phyloP scores from a whole-genome alignment of 1,139 yeast genomes.

The Scheffersomyces lignicola region DNA sequence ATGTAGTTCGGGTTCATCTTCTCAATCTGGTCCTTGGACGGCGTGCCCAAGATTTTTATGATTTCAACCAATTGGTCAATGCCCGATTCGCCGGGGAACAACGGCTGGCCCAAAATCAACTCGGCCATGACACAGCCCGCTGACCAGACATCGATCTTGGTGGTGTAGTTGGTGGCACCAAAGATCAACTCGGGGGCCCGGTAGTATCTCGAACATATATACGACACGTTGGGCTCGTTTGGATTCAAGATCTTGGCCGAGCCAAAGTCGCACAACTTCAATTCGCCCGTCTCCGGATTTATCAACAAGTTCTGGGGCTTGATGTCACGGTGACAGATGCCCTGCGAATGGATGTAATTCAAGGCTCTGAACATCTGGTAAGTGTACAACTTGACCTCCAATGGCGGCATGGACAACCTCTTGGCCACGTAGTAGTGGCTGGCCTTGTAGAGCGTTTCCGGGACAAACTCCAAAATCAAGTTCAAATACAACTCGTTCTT shows the following conservation, averaged over 20 bases:
- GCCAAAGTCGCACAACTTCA: conserved; percentile 97
- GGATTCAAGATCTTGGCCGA: conserved; percentile 93
- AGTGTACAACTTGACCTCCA: conserved; percentile 87
- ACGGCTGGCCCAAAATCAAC: conserved; percentile 88
- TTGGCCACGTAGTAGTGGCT: conserved; percentile 78
- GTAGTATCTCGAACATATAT: conserved; percentile 94
- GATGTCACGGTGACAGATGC: conserved; percentile 96
- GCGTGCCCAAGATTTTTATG: conserved; percentile 93
- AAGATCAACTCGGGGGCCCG: conserved; percentile 93
- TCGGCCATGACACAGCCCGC: conserved; percentile 99
- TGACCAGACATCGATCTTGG: conserved; percentile 96
- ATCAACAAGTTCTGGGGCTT: conserved; percentile 93
- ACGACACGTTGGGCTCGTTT: conserved; percentile 90
- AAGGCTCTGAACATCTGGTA: conserved; percentile 90
- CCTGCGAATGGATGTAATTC: conserved; percentile 85
- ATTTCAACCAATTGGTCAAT: conserved; percentile 97
- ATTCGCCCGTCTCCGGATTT: conserved; percentile 78
- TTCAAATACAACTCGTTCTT: conserved; percentile 82
- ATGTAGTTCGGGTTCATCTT: conserved; percentile 97
- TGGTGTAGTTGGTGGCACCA: conserved; percentile 92
- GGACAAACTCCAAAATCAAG: conserved; percentile 86
- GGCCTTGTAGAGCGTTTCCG: conserved; percentile 92
- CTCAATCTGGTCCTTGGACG: conserved; percentile 86
- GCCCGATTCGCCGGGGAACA: conserved; percentile 97
- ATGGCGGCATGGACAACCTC: conserved; percentile 79